Conservation (phyloP, 495 filamentous ascomycete species). For the Sordaria brevicollis region DNA sequence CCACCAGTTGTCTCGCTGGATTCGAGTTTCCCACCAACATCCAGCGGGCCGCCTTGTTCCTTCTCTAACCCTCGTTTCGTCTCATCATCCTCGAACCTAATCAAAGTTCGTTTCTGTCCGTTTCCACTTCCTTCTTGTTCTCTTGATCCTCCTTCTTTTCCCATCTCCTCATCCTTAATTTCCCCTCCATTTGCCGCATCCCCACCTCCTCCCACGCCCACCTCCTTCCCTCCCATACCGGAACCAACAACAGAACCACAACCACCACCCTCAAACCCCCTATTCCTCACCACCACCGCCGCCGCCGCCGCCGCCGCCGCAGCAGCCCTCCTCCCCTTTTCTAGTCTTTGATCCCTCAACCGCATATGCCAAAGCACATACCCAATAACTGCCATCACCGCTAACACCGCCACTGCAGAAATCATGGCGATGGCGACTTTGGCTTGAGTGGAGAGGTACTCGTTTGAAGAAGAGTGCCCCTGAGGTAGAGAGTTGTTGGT, state of each 20-base stretch:
- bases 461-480: neutral
- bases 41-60: neutral
- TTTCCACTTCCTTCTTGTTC: neutral
- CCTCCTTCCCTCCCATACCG: neutral
- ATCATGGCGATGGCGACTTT: neutral
- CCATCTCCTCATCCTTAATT: too few relatives aligned
- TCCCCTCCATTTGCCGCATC: too few relatives aligned
- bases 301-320: too few relatives aligned
- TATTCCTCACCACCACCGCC: too few relatives aligned
- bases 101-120: neutral
- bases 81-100: neutral
- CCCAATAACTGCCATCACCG: neutral
- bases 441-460: neutral
- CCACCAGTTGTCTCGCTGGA: neutral
- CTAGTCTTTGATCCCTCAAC: neutral
- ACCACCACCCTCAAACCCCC: neutral
- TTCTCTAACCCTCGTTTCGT: neutral
- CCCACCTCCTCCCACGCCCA: neutral
- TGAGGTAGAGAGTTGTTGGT: neutral
- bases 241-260: neutral
- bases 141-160: too few relatives aligned
- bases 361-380: neutral
- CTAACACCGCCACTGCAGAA: neutral
- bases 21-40: neutral
- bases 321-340: too few relatives aligned